These are phyloP conservation scores for Psilocybe azurescens DNA, from an alignment of 768 basidiomycete species.

Conservation along the genomic window DNA sequence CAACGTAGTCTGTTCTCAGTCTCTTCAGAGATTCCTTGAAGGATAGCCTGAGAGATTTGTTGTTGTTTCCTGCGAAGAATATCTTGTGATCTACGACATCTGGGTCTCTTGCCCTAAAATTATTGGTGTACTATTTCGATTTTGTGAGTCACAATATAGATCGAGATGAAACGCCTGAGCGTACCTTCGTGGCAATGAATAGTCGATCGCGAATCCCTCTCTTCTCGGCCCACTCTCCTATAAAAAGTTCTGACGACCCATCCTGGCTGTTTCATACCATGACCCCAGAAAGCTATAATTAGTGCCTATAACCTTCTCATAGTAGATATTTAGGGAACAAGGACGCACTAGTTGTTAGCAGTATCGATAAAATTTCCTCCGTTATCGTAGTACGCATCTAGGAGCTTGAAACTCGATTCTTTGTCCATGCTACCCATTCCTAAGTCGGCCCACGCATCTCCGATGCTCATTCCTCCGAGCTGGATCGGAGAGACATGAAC, in stretches of 20 bases:
- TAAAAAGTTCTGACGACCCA: conserved; percentile 56
- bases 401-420: conserved; percentile 47
- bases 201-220: conserved; percentile 52
- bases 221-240: conserved; percentile 58
- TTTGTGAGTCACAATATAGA: too few relatives aligned
- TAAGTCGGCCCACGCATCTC: conserved; percentile 38
- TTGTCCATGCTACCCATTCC: conserved; percentile 47
- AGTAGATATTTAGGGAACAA: neutral
- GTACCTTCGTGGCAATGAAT: conserved; percentile 52
- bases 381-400: conserved; percentile 47
- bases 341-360: conserved; percentile 47
- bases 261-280: conserved; percentile 44
- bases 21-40: conserved; percentile 48
- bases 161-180: conserved; percentile 15
- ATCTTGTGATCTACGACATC: conserved; percentile 23
- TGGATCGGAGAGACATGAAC: conserved; percentile 49
- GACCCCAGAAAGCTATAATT: neutral
- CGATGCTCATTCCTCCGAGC: conserved; percentile 50
- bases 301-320: neutral
- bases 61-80: conserved; percentile 32
- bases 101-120: conserved; percentile 33
- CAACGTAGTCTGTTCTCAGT: conserved; percentile 50
- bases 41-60: conserved; percentile 48
- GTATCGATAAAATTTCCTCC: conserved; percentile 59
- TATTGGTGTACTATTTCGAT: conserved; percentile 32